Evolutionary conservation across 805 yeast species (phyloP).

Genomic region (Candida montana): DNA sequence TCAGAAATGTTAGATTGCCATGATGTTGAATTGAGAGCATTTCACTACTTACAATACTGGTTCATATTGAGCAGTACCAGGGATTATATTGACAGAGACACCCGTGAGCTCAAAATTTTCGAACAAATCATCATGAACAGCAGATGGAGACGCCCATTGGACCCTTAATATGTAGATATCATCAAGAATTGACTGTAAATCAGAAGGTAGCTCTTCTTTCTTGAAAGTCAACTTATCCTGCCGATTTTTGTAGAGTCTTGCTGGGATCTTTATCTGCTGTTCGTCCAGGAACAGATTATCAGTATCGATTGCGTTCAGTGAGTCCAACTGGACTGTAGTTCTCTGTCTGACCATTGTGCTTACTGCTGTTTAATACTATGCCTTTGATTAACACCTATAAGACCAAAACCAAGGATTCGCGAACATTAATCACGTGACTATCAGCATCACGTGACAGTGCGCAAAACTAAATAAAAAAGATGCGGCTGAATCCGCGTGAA

Average conservation of each 20-base stretch:
- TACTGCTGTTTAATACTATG: too few species aligned
- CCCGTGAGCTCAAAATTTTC: conserved; percentile 20
- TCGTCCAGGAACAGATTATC: conserved; percentile 19
- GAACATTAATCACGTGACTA: too few species aligned
- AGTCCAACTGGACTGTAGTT: conserved; percentile 16
- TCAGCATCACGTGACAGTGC: too few species aligned
- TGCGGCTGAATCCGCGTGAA: too few species aligned
- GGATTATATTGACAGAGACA: conserved; percentile 16
- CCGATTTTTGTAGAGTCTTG: conserved; percentile 14
- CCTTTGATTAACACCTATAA: too few species aligned
- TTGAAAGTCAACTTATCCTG: conserved; percentile 18
- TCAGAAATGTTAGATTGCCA: too few species aligned
- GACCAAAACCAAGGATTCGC: too few species aligned
- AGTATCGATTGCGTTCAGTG: conserved; percentile 20
- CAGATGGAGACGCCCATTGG: conserved; percentile 14
- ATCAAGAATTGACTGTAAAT: conserved; percentile 9
- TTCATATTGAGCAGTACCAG: conserved; percentile 17
- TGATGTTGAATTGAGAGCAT: too few species aligned
- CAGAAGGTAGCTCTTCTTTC: conserved; percentile 16
- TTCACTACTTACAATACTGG: conserved; percentile 10
- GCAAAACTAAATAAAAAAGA: too few species aligned
- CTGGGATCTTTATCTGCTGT: conserved; percentile 16
- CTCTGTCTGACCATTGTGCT: conserved; percentile 14
- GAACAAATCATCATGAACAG: conserved; percentile 8
- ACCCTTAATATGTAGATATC: conserved; percentile 17